Conservation (phyloP, 257 asterid species). For the Solanum stenotomum region DNA sequence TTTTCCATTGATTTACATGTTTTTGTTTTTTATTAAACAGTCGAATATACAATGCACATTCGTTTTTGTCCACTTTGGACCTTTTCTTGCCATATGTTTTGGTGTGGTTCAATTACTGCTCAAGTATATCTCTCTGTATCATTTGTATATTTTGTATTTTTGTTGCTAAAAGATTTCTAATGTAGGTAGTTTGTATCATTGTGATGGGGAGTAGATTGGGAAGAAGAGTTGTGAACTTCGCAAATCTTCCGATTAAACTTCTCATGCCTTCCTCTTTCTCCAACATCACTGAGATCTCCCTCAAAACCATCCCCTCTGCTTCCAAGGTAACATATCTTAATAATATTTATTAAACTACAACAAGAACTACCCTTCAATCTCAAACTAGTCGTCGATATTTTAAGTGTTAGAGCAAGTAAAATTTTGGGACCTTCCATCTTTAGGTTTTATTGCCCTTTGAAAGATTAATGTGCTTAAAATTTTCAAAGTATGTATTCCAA, state of each 20-base stretch:
- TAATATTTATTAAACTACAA: neutral
- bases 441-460: neutral
- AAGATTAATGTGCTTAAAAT: neutral
- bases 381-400: neutral
- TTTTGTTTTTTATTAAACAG: neutral
- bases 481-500: neutral
- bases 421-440: neutral
- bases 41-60: neutral
- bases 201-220: slow-evolving; percentile 71
- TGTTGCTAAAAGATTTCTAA: neutral
- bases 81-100: neutral
- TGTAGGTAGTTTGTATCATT: neutral
- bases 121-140: neutral
- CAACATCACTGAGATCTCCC: slow-evolving; percentile 81
- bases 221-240: slow-evolving; percentile 69
- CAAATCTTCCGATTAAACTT: slow-evolving; percentile 81
- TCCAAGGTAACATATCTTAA: slow-evolving; percentile 25
- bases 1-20: neutral
- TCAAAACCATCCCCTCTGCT: slow-evolving; percentile 92
- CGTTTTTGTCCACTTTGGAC: neutral
- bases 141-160: neutral
- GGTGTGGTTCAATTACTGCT: neutral
- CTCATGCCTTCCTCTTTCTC: slow-evolving; percentile 80
- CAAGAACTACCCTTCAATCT: neutral
- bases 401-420: slow-evolving; percentile 2